phyloP scores from a whole-genome alignment of 2,329 filamentous ascomycete species.

The Ascochyta koolunga region DNA sequence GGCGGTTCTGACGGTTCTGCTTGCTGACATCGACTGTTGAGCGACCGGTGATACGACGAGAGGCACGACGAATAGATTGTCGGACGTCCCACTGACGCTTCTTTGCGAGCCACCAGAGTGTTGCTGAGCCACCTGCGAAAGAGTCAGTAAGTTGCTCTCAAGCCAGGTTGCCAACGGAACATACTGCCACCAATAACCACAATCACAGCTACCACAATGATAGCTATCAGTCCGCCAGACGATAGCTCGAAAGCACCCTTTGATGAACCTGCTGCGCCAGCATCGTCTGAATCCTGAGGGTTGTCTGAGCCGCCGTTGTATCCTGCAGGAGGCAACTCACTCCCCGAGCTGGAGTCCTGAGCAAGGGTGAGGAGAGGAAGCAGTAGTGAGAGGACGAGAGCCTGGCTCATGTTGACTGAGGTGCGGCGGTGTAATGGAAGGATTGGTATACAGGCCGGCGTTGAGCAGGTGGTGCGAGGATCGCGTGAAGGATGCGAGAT shows the following conservation, averaged over 20 bases:
- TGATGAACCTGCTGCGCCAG: slow-evolving; percentile 70
- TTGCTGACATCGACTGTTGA: slow-evolving; percentile 32
- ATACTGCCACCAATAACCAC: slow-evolving; percentile 68
- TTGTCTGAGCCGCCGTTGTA: slow-evolving; percentile 49
- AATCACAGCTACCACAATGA: slow-evolving; percentile 74
- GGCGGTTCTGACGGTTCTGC: slow-evolving; percentile 42
- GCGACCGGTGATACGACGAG: slow-evolving; percentile 53
- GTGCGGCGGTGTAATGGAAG: slow-evolving; percentile 16
- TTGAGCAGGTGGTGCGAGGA: slow-evolving; percentile 32
- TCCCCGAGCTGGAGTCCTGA: slow-evolving; percentile 28
- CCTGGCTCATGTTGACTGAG: slow-evolving; percentile 34
- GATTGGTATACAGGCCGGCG: slow-evolving; percentile 22
- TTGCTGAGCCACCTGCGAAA: slow-evolving; percentile 63
- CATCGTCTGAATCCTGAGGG: slow-evolving; percentile 46
- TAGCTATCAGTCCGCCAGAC: slow-evolving; percentile 72
- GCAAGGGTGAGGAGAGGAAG: slow-evolving; percentile 38
- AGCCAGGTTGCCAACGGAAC: slow-evolving; percentile 30
- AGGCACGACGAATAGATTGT: slow-evolving; percentile 72
- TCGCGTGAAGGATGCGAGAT: slow-evolving; percentile 40
- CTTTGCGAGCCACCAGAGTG: slow-evolving; percentile 81
- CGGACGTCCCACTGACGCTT: slow-evolving; percentile 83
- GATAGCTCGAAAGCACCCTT: slow-evolving; percentile 68
- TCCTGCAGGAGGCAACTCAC: slow-evolving; percentile 32
- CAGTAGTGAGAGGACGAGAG: slow-evolving; percentile 32
- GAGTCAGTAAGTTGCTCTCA: slow-evolving; percentile 17